Base-by-base conservation (phyloP, 441 rosid species). In the Macaranga tanarius region DNA sequence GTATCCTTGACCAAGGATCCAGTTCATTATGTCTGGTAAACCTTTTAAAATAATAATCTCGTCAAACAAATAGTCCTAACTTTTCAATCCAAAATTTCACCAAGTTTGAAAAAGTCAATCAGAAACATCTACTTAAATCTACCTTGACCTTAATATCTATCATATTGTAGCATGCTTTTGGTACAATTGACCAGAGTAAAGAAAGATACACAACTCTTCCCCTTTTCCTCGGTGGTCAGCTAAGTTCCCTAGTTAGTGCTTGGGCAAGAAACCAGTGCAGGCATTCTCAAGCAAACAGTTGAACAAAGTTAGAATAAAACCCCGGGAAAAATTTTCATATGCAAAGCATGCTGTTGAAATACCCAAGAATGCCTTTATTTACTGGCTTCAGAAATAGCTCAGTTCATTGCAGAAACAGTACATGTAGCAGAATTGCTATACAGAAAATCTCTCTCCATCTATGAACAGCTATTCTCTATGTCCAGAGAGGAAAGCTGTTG, bases 221-320 rank as follows among this genome's bases (percentile, higher is more conserved):
- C 20, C 20, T 55, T 40, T 17, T 20, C 13, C 51, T 68, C 62
- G 17, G 26, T 6, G 5, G 40, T 10, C 26, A 11, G 15, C 23
- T 50, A n/a, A 20, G 9, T 71, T 34, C 20, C 51, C 51, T 51
- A 42, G 13, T 19, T 22, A 48, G 48, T 52, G 22, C 55, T 7
- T 48, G 20, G 67, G n/a, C 20, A 56, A 56, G 51, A 17, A 62
- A 51, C 10, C 25, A 13, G 20, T 38, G 51, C 5, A 25, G 57
- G 26, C 10, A 19, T 10, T 58, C 25, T 2, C 15, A 52, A 62
- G 10, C 38, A 62, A 57, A 22, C 60, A 34, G 20, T 34, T 58
- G 40, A 74, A 40, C 61, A 51, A 56, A 54, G 13, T 23, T 56
- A 61, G 67, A 48, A 40, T 19, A 67, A 67, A 67, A 51, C 47